phyloP scores from a whole-genome alignment of 129 eudicot genomes.

The Chrysanthemum seticuspe region DNA sequence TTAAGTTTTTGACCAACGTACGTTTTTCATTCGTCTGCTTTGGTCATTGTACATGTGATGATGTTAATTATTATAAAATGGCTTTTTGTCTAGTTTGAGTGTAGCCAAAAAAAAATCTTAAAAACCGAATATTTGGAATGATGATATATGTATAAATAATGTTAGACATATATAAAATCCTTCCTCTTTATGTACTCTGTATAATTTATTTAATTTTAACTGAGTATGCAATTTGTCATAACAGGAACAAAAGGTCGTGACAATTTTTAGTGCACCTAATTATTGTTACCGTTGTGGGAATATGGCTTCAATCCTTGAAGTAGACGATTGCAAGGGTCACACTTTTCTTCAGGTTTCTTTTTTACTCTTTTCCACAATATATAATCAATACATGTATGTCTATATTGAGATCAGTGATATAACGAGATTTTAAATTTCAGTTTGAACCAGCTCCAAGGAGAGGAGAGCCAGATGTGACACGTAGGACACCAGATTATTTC shows the following conservation, averaged over 20 bases:
- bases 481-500: constrained; percentile 83
- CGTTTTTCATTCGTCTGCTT: no score
- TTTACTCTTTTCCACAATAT: constrained; percentile 21
- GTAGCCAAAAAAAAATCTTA: no score
- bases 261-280: constrained; percentile 90
- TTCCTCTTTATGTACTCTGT: not conserved
- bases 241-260: constrained; percentile 93
- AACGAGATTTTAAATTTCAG: constrained; percentile 34
- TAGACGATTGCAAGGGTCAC: constrained; percentile 85
- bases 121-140: no score
- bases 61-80: no score
- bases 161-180: no score
- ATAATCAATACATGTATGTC: not conserved
- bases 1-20: not conserved
- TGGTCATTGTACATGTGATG: no score
- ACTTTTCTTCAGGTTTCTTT: constrained; percentile 78
- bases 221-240: constrained; percentile 3
- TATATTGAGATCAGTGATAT: not conserved
- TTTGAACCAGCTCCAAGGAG: constrained; percentile 93
- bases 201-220: not conserved
- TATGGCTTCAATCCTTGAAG: constrained; percentile 92
- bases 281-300: constrained; percentile 97
- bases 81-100: no score
- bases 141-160: no score
- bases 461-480: constrained; percentile 85